Evolutionary conservation across 2,329 filamentous ascomycete genomes (phyloP).

Genomic region (Septoria petroselini): DNA sequence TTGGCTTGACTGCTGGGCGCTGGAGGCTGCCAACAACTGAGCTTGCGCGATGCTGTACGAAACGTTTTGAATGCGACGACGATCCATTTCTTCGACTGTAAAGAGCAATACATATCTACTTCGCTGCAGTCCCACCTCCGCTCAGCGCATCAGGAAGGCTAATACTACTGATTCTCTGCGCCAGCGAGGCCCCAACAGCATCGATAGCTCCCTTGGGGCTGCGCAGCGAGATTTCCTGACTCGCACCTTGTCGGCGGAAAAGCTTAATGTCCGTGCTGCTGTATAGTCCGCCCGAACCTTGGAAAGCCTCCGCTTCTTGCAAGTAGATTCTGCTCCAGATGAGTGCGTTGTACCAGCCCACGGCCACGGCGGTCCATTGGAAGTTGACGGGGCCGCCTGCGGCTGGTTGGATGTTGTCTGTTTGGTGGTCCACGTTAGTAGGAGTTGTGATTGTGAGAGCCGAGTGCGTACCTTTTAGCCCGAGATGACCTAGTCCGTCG

Average conservation of each 20-base stretch:
- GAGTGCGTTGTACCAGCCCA: constrained; percentile 94
- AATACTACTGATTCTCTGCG: constrained; percentile 70
- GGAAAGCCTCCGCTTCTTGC: constrained; percentile 77
- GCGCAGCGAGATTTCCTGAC: constrained; percentile 51
- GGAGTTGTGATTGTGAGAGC: background rate
- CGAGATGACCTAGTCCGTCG: constrained; percentile 21
- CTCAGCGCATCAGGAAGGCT: constrained; percentile 4
- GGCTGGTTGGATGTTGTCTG: constrained; percentile 16
- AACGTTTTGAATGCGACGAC: too few species aligned
- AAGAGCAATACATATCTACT: too few species aligned
- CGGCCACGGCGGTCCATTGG: constrained; percentile 26
- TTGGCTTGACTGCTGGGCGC: too few species aligned
- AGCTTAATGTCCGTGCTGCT: constrained; percentile 84
- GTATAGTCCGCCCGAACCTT: constrained; percentile 82
- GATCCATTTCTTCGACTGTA: too few species aligned
- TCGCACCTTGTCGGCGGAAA: constrained; percentile 75
- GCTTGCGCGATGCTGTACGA: too few species aligned
- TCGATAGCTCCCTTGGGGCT: constrained; percentile 88
- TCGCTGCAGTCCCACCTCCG: background rate
- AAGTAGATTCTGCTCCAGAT: constrained; percentile 93
- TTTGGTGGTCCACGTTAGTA: background rate
- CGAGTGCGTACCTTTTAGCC: constrained; percentile 16
- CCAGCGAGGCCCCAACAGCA: constrained; percentile 85
- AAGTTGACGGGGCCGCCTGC: constrained; percentile 12
- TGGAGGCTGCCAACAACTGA: too few species aligned